These are phyloP conservation scores for Lachancea sp. DNA, from an alignment of 805 yeast species.

Conservation along the genomic window DNA sequence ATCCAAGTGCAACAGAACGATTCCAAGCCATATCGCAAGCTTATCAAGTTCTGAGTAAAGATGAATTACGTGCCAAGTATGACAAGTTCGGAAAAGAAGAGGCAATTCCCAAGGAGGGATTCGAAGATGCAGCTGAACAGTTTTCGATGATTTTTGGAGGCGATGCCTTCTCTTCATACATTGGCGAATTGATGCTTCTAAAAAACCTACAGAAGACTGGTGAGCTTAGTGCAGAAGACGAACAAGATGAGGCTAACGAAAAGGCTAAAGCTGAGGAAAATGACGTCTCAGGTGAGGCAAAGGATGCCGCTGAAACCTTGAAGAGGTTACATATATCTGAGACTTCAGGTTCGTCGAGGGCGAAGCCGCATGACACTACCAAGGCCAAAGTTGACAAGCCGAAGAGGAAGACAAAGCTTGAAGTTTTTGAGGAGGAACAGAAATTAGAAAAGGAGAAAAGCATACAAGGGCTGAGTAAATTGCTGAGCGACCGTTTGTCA, in stretches of 20 bases:
- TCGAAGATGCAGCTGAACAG: conserved; percentile 69
- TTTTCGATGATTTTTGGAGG: conserved; percentile 79
- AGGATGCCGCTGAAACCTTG: conserved; percentile 3
- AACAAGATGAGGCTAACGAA: conserved; percentile 34
- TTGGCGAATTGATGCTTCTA: conserved; percentile 80
- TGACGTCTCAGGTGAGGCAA: conserved; percentile 1
- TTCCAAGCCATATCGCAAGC: conserved; percentile 62
- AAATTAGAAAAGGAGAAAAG: conserved; percentile 57
- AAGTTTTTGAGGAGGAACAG: conserved; percentile 73
- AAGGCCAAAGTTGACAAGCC: conserved; percentile 31
- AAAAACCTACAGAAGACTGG: conserved; percentile 64
- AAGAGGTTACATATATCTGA: background rate
- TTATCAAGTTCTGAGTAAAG: conserved; percentile 69
- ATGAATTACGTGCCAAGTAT: conserved; percentile 55
- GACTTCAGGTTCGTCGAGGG: background rate
- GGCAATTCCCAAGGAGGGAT: conserved; percentile 63
- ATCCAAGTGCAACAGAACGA: conserved; percentile 67
- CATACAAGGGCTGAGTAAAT: conserved; percentile 54
- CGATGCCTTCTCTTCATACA: conserved; percentile 76
- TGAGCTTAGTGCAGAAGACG: conserved; percentile 44
- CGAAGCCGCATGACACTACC: conserved; percentile 2
- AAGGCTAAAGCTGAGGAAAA: conserved; percentile 18
- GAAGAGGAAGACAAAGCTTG: conserved; percentile 42
- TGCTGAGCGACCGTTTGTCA: conserved; percentile 49
- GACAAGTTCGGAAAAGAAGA: conserved; percentile 72